phyloP scores from a whole-genome alignment of 169 alveolate species.

The Ophryocystis elektroscirrha region DNA sequence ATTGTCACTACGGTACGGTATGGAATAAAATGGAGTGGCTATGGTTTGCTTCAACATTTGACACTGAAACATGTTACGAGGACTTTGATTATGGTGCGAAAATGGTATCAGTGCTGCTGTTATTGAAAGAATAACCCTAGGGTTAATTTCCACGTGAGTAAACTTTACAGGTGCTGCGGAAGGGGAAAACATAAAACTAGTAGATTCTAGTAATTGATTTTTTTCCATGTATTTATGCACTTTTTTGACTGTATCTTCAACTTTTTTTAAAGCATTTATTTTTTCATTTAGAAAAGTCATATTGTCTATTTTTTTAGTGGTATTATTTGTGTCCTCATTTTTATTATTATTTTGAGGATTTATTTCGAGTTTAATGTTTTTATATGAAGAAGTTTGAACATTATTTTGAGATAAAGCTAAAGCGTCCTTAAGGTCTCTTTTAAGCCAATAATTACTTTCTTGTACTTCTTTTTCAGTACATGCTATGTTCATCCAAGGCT shows the following conservation, averaged over 20 bases:
- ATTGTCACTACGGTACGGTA: constrained; percentile 77
- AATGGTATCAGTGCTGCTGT: constrained; percentile 90
- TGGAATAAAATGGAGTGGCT: constrained; percentile 91
- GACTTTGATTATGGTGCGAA: constrained; percentile 94
- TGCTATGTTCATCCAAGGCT: constrained; percentile 37
- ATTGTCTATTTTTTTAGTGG: too few relatives aligned
- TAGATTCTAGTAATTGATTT: neutral
- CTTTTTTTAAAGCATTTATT: neutral
- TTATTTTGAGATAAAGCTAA: neutral
- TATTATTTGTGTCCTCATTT: too few relatives aligned
- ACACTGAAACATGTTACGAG: constrained; percentile 86
- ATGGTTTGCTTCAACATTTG: constrained; percentile 98
- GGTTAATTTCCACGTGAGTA: constrained; percentile 82
- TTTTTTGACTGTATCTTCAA: neutral
- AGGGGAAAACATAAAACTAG: too few relatives aligned
- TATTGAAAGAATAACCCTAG: constrained; percentile 75
- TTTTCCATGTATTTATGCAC: neutral
- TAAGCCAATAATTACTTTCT: neutral
- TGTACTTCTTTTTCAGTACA: constrained; percentile 9
- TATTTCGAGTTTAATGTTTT: too few relatives aligned
- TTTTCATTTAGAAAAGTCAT: neutral
- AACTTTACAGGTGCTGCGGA: constrained; percentile 51
- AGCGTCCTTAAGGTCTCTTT: neutral
- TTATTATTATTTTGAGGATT: too few relatives aligned
- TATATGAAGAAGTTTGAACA: neutral